A percentile compares a stretch with the other conserved stretches of the same genome.
phyloP scores from a whole-genome alignment of 352 stramenopile species.

The Globisporangium iwayamae region DNA sequence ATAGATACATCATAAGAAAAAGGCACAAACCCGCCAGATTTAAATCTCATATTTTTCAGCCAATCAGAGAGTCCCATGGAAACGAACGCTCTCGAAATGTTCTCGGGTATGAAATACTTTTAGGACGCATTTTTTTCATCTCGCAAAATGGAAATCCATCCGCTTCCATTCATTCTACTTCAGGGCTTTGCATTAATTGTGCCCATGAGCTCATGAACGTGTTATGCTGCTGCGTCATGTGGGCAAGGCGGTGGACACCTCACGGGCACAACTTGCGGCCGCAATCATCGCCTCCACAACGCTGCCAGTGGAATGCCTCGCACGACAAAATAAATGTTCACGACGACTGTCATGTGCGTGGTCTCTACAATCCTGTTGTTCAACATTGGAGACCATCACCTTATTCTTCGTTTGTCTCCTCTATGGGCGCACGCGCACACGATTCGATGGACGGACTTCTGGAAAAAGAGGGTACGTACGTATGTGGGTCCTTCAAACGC shows the following conservation, averaged over 20 bases:
- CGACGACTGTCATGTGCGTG: neutral
- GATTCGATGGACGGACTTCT: neutral
- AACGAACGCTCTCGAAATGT: neutral
- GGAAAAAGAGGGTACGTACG: neutral
- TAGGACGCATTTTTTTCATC: neutral
- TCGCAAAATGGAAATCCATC: neutral
- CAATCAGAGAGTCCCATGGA: constrained; percentile 3
- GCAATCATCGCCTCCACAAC: too few relatives aligned
- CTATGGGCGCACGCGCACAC: neutral
- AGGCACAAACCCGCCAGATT: too few relatives aligned
- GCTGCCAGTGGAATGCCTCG: too few relatives aligned
- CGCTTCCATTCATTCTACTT: too few relatives aligned
- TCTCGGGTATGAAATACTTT: neutral
- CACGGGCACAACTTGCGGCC: too few relatives aligned
- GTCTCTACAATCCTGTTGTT: neutral
- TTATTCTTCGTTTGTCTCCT: neutral
- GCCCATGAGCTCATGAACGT: too few relatives aligned
- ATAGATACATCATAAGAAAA: too few relatives aligned
- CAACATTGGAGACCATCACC: neutral
- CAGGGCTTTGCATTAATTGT: too few relatives aligned
- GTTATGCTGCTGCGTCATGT: too few relatives aligned
- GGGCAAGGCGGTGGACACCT: too few relatives aligned
- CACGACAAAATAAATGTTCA: too few relatives aligned
- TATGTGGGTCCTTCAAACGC: neutral
- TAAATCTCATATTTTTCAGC: neutral